phyloP scores from a whole-genome alignment of 441 rosid species.

The Codiaeum variegatum region DNA sequence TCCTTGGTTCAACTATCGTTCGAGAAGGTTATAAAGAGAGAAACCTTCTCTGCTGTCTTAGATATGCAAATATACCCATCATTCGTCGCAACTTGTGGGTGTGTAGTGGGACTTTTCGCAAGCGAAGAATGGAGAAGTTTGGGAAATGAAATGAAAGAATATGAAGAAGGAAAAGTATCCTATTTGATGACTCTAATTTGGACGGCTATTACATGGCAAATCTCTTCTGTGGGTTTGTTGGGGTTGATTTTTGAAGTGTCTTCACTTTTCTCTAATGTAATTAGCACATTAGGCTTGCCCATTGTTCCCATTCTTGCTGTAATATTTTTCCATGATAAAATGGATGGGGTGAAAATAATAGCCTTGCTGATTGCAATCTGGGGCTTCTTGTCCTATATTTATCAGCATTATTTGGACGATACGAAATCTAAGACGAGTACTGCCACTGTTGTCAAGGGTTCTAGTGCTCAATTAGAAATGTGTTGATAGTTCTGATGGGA shows the following conservation, averaged over 20 bases:
- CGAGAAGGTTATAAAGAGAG: constrained; percentile 41
- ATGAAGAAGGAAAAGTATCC: constrained; percentile 30
- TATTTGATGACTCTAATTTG: constrained; percentile 48
- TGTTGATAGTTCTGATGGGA: constrained; percentile 20
- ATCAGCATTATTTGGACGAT: constrained; percentile 50
- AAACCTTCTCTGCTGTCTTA: constrained; percentile 40
- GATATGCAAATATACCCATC: constrained; percentile 48
- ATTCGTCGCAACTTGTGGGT: constrained; percentile 38
- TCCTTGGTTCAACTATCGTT: constrained; percentile 47
- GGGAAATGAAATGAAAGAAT: constrained; percentile 36
- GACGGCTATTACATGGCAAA: constrained; percentile 51
- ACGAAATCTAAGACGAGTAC: constrained; percentile 13
- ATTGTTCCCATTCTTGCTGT: constrained; percentile 45
- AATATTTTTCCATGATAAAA: constrained; percentile 43
- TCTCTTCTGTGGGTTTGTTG: constrained; percentile 39
- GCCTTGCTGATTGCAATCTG: constrained; percentile 49
- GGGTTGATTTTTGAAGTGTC: constrained; percentile 50
- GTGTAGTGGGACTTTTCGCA: constrained; percentile 45
- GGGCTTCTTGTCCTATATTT: constrained; percentile 53
- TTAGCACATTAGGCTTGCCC: constrained; percentile 48
- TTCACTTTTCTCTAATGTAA: constrained; percentile 54
- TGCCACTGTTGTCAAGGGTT: not conserved
- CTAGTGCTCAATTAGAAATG: constrained; percentile 20
- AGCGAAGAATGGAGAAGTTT: constrained; percentile 49
- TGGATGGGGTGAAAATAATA: constrained; percentile 46